Conservation (phyloP, 228 moss, liverwort and hornwort species). For the Sphagnum fallax region DNA sequence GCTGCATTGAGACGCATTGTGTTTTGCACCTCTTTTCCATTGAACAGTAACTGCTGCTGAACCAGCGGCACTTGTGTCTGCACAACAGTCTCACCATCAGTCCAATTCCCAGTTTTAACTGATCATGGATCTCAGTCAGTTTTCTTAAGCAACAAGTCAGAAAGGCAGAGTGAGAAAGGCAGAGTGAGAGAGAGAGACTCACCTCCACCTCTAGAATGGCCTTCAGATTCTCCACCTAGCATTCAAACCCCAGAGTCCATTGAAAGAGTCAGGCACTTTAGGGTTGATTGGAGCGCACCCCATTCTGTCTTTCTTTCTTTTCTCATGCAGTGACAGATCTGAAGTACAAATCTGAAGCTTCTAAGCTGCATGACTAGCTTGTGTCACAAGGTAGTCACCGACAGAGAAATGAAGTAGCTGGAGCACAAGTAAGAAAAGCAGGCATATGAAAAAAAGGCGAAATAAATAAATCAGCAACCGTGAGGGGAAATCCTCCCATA, state of each 20-base stretch:
- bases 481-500: too few species aligned
- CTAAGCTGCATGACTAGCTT: too few species aligned
- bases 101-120: neutral
- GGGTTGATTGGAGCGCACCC: neutral
- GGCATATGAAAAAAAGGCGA: too few species aligned
- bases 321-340: too few species aligned
- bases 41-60: constrained; percentile 84
- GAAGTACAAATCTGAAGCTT: too few species aligned
- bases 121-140: neutral
- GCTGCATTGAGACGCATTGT: constrained; percentile 62
- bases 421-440: too few species aligned
- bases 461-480: too few species aligned
- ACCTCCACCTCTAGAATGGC: constrained; percentile 99
- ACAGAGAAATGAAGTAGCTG: too few species aligned
- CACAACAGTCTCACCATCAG: neutral
- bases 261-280: neutral
- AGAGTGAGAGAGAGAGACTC: constrained; percentile 1
- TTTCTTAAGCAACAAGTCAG: neutral
- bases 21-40: constrained; percentile 81
- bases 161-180: neutral
- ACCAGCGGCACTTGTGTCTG: constrained; percentile 91
- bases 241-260: neutral
- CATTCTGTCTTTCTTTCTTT: neutral
- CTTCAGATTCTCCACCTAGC: constrained; percentile 95
- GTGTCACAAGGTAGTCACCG: too few species aligned